Conservation (phyloP, 2,329 filamentous ascomycete species). For the Cercospora sp. region DNA sequence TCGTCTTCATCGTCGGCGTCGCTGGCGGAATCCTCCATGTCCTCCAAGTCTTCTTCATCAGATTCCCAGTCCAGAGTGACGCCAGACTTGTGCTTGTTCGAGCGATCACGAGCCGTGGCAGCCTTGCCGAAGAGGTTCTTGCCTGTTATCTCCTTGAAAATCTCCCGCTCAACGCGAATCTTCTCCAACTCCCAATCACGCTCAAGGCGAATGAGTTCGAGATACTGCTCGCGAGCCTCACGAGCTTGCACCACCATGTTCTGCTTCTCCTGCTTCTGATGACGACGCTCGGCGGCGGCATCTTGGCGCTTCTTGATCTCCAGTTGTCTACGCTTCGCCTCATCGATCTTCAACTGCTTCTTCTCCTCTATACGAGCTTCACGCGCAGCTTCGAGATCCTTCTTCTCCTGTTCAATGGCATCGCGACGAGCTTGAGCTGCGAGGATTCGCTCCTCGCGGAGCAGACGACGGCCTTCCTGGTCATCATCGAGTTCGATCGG, state of each 20-base stretch:
- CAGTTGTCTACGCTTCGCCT: conserved; percentile 13
- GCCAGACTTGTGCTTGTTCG: conserved; percentile 12
- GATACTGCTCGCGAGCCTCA: conserved; percentile 9
- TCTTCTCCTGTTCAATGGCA: conserved; percentile 21
- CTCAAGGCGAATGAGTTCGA: conserved; percentile 22
- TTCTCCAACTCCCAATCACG: conserved; percentile 26
- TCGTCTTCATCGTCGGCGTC: conserved; percentile 16
- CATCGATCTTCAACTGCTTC: conserved; percentile 23
- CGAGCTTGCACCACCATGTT: conserved; percentile 13
- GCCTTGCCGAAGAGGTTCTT: conserved; percentile 17
- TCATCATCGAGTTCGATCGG: conserved; percentile 48
- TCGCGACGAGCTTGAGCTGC: conserved; percentile 32
- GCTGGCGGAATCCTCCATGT: conserved; percentile 11
- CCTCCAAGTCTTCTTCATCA: conserved; percentile 17
- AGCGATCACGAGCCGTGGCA: neutral
- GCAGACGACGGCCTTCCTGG: conserved; percentile 40
- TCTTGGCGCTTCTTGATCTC: conserved; percentile 17
- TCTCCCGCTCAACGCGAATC: conserved; percentile 21
- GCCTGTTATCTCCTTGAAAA: conserved; percentile 27
- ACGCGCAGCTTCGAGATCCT: conserved; percentile 24
- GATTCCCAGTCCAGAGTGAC: conserved; percentile 13
- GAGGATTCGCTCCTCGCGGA: conserved; percentile 35
- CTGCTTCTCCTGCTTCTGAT: conserved; percentile 23
- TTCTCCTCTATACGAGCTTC: conserved; percentile 20
- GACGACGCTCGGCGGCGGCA: conserved; percentile 19